A percentile compares a stretch with the other conserved stretches of the same genome.
phyloP scores from a whole-genome alignment of 1,284 basidiomycete species.

The Ustilago trichophora region DNA sequence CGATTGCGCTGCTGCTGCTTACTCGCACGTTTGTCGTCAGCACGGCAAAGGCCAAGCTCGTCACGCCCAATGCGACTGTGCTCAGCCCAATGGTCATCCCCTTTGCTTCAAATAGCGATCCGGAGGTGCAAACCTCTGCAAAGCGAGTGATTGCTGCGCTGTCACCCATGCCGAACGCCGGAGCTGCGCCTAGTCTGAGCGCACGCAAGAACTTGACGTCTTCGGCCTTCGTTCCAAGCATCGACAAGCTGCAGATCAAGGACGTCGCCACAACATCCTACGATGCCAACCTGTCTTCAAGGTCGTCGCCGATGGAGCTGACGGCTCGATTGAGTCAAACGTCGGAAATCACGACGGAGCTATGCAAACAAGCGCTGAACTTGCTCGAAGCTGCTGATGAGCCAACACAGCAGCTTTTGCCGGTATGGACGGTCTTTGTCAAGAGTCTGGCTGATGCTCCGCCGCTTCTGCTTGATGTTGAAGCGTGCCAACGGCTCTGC shows the following conservation, averaged over 20 bases:
- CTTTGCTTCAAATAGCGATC: slow-evolving; percentile 21
- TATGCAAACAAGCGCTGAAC: slow-evolving; percentile 3
- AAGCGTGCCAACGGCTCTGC: neutral
- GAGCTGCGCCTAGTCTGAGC: neutral
- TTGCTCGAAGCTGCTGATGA: neutral
- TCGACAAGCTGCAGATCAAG: no score
- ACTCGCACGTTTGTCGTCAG: slow-evolving; percentile 13
- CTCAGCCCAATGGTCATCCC: slow-evolving; percentile 7
- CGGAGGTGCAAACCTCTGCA: slow-evolving; percentile 12
- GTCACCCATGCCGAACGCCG: neutral
- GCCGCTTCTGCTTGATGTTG: neutral
- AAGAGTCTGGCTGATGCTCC: slow-evolving; percentile 17
- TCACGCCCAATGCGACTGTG: slow-evolving; percentile 5
- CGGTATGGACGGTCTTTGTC: slow-evolving; percentile 16
- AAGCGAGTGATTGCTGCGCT: slow-evolving; percentile 2
- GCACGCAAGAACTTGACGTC: no score
- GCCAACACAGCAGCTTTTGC: neutral
- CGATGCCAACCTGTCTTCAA: no score
- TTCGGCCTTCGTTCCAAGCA: no score
- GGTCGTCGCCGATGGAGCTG: neutral
- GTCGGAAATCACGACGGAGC: neutral
- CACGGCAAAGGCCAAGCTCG: slow-evolving; percentile 22
- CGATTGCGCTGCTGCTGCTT: slow-evolving; percentile 20
- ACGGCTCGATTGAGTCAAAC: slow-evolving; percentile 2
- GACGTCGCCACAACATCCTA: no score